Evolutionary conservation across 495 filamentous ascomycete genomes (phyloP), one percentile per base, ranked within the genome.

Genomic region (Barbatosphaeria neglecta): DNA sequence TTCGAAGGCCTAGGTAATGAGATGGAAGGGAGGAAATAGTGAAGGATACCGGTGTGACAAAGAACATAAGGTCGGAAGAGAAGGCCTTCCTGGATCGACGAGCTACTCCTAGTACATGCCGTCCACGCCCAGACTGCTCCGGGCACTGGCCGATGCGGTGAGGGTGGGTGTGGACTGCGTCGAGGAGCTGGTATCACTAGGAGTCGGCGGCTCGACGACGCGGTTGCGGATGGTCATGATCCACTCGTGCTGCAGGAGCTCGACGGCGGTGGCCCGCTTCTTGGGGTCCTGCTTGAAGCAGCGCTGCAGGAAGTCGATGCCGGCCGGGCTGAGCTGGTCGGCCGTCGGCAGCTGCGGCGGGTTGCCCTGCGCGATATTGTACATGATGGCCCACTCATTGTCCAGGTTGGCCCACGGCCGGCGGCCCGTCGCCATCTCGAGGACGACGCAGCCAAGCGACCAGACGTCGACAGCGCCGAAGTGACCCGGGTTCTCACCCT

Each of bases 381-480:
- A 98, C 92, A 98, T 98, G 67, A 98, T 97, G 27, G 92, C 92
- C 90, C 92, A 98, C 62, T 98, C 92, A 61, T 98, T 98, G 67
- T 98, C 92, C 6, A 97, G 76, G 50, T 81, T 84, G n/a, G 90
- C 90, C 92, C 92, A 98, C 17, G 92, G 92, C 22, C 93, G 82
- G 43, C 88, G 79, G 24, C 92, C 92, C 1, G 90, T 97, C 16
- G 88, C 87, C 93, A 97, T 97, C 62, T 98, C 92, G 23, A 95
- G 77, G 53, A 97, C 86, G 46, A 98, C 92, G 60, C 92, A 98
- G 33, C 93, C 92, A 6, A 98, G 75, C 6, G 89, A 95, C 92
- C 92, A 98, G 47, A 97, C 81, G 61, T 98, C 92, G 45, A 94
- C 87, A n/a, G 89, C 84, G 23, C 90, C 89, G 19, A 74, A 74